Evolutionary conservation across 495 filamentous ascomycete genomes (phyloP).

Genomic region (Sordaria brevicollis): DNA sequence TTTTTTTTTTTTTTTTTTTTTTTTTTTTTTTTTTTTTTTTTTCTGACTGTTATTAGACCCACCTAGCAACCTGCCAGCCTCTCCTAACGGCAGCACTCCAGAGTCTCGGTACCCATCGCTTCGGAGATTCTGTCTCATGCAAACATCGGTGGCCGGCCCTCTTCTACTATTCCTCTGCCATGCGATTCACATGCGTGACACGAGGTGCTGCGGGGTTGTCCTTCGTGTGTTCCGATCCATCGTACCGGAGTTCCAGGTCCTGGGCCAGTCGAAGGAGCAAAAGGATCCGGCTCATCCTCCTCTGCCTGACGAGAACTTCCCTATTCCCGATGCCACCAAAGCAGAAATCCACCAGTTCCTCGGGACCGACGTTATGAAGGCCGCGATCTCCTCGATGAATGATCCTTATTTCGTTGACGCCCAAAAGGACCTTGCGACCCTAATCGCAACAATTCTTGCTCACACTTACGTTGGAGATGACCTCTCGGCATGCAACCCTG

Average conservation of each 20-base stretch:
- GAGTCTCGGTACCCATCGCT: slow-evolving; percentile 38
- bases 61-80: background rate
- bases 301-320: slow-evolving; percentile 24
- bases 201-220: slow-evolving; percentile 76
- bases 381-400: slow-evolving; percentile 77
- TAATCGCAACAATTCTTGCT: slow-evolving; percentile 77
- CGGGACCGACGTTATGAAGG: slow-evolving; percentile 68
- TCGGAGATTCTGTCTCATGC: slow-evolving; percentile 70
- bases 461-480: slow-evolving; percentile 38
- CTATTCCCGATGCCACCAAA: slow-evolving; percentile 37
- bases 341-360: slow-evolving; percentile 84
- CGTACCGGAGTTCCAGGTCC: slow-evolving; percentile 56
- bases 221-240: slow-evolving; percentile 75
- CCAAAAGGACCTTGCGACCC: slow-evolving; percentile 81
- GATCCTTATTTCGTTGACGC: slow-evolving; percentile 94
- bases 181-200: slow-evolving; percentile 82
- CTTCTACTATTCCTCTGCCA: slow-evolving; percentile 86
- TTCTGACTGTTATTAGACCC: background rate
- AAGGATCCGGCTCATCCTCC: background rate
- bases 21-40: too few species aligned
- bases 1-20: too few species aligned
- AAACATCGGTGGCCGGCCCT: slow-evolving; percentile 69
- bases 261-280: background rate
- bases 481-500: slow-evolving; percentile 43
- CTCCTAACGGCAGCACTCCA: slow-evolving; percentile 3